A percentile compares a stretch with the other conserved stretches of the same genome.
phyloP scores from a whole-genome alignment of 2,329 filamentous ascomycete genomes.

The Colletotrichum limetticola region DNA sequence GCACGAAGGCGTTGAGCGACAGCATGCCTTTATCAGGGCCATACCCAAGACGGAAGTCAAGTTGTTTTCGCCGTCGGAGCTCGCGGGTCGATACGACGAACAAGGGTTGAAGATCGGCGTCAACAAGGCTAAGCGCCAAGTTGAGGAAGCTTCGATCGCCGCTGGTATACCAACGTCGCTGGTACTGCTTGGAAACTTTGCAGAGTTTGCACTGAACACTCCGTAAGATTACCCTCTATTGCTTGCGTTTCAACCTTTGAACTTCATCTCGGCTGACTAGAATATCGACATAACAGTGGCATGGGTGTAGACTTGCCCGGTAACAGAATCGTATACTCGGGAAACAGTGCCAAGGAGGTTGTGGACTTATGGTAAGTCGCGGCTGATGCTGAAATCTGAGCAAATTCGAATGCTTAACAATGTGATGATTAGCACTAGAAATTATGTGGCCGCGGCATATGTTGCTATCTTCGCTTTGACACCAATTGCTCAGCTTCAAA shows the following conservation, averaged over 20 bases:
- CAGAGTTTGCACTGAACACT: slow-evolving; percentile 39
- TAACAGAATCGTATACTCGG: slow-evolving; percentile 10
- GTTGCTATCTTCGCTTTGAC: slow-evolving; percentile 41
- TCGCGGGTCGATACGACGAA: slow-evolving; percentile 39
- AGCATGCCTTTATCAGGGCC: slow-evolving; percentile 41
- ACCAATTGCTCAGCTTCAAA: slow-evolving; percentile 36
- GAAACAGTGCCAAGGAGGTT: neutral
- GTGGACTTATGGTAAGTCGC: slow-evolving; percentile 10
- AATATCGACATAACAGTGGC: neutral
- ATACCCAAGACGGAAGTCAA: slow-evolving; percentile 42
- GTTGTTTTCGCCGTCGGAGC: slow-evolving; percentile 43
- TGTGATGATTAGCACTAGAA: slow-evolving; percentile 36
- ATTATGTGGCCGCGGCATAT: slow-evolving; percentile 42
- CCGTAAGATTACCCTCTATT: neutral
- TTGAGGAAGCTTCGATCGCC: slow-evolving; percentile 38
- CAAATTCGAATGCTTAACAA: neutral
- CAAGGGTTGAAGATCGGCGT: slow-evolving; percentile 37
- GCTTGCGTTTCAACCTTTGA: too few species aligned
- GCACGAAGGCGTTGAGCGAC: slow-evolving; percentile 38
- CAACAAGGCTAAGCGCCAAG: slow-evolving; percentile 39
- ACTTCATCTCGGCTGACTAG: neutral
- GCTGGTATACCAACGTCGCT: slow-evolving; percentile 39
- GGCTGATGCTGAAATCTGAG: neutral
- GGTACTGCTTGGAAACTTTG: slow-evolving; percentile 40
- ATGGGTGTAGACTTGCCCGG: slow-evolving; percentile 14